Conservation (phyloP, 352 stramenopile species). For the Pythium periplocum region DNA sequence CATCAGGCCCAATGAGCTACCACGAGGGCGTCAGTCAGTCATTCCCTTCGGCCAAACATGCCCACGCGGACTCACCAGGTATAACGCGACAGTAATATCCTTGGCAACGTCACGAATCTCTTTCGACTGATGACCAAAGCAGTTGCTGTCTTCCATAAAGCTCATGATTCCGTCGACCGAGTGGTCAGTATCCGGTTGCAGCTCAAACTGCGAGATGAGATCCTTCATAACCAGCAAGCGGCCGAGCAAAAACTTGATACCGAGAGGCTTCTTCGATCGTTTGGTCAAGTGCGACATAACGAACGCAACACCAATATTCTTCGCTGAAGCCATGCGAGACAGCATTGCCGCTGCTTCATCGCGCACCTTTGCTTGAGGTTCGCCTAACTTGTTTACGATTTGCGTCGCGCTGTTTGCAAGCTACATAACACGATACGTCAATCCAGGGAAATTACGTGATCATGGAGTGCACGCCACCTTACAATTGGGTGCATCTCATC, state of each 20-base stretch:
- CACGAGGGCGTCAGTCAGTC: not conserved
- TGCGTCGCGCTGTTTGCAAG: slow-evolving; percentile 73
- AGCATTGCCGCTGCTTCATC: slow-evolving; percentile 55
- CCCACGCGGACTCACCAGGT: slow-evolving; percentile 26
- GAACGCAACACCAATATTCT: slow-evolving; percentile 65
- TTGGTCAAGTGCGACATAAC: slow-evolving; percentile 60
- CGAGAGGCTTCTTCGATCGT: slow-evolving; percentile 68
- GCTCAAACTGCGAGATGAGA: slow-evolving; percentile 47
- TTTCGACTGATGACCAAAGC: slow-evolving; percentile 80
- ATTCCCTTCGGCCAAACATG: no score
- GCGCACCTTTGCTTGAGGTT: slow-evolving; percentile 64
- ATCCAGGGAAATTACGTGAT: not conserved
- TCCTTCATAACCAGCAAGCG: slow-evolving; percentile 58
- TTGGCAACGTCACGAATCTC: slow-evolving; percentile 88
- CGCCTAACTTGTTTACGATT: slow-evolving; percentile 72
- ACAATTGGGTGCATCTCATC: slow-evolving; percentile 72
- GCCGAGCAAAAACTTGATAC: slow-evolving; percentile 64
- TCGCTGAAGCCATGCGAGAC: slow-evolving; percentile 36
- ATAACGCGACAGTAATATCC: slow-evolving; percentile 78
- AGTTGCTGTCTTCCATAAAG: slow-evolving; percentile 81
- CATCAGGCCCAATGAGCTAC: slow-evolving; percentile 44
- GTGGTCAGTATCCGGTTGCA: slow-evolving; percentile 41
- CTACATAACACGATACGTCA: slow-evolving; percentile 20
- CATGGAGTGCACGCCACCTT: slow-evolving; percentile 14
- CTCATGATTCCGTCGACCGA: slow-evolving; percentile 61